phyloP scores from a whole-genome alignment of 1,139 yeast species.

The Pichia inconspicua region DNA sequence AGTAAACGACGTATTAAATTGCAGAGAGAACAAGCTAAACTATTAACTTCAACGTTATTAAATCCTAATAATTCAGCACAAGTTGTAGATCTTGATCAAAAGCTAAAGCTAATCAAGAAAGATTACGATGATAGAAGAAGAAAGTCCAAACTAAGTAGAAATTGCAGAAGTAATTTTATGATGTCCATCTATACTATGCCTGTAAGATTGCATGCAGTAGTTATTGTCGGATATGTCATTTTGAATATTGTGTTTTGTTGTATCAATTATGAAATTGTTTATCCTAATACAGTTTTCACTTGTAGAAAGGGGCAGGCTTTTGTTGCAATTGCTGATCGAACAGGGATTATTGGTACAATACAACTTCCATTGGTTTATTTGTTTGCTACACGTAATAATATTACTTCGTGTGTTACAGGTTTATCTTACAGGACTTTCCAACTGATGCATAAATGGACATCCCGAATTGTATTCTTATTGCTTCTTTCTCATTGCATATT shows the following conservation, averaged over 20 bases:
- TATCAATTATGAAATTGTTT: slow-evolving; percentile 22
- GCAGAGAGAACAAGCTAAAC: slow-evolving; percentile 4
- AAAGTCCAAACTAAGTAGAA: slow-evolving; percentile 4
- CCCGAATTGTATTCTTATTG: slow-evolving; percentile 39
- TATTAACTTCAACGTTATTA: neutral
- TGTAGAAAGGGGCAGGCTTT: slow-evolving; percentile 24
- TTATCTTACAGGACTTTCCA: slow-evolving; percentile 55
- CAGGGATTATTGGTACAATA: slow-evolving; percentile 50
- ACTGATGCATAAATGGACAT: slow-evolving; percentile 53
- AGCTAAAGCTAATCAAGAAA: neutral
- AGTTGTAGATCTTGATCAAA: neutral
- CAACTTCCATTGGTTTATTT: slow-evolving; percentile 49
- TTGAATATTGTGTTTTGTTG: slow-evolving; percentile 24
- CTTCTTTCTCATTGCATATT: slow-evolving; percentile 35
- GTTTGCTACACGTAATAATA: slow-evolving; percentile 59
- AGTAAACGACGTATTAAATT: slow-evolving; percentile 2
- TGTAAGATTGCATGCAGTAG: slow-evolving; percentile 26
- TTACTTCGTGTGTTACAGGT: slow-evolving; percentile 48
- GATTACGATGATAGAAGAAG: neutral
- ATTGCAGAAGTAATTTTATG: slow-evolving; percentile 3
- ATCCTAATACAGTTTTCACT: slow-evolving; percentile 26
- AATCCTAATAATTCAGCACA: neutral
- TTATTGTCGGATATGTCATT: slow-evolving; percentile 23
- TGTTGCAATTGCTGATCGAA: slow-evolving; percentile 48
- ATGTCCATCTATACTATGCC: slow-evolving; percentile 21